Evolutionary conservation across 1,139 yeast species (phyloP).

Genomic region (Kurtzmaniella quercitrusa): DNA sequence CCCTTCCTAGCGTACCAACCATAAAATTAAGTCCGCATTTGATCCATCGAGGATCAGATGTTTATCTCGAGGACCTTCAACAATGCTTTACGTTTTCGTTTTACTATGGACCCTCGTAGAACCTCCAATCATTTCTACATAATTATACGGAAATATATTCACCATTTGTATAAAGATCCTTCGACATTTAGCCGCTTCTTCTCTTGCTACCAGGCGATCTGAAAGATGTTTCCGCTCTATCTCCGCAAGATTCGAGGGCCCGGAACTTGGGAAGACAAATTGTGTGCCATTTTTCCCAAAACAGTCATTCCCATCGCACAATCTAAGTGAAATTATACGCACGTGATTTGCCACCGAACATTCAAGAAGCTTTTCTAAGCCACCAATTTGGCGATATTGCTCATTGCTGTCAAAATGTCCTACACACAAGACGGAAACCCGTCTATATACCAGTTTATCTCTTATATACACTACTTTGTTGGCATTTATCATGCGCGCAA

Average conservation of each 20-base stretch:
- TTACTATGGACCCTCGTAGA: no score
- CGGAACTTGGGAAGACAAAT: neutral
- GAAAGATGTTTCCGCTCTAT: neutral
- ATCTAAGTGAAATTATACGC: neutral
- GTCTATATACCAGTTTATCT: neutral
- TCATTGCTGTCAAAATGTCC: neutral
- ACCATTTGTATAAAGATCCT: no score
- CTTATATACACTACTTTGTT: neutral
- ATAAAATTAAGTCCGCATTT: no score
- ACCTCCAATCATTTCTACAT: no score
- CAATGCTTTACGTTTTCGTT: no score
- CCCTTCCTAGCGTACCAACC: no score
- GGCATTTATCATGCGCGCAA: neutral
- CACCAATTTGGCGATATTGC: neutral
- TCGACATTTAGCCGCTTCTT: no score
- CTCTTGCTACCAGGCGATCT: no score
- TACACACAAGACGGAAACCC: neutral
- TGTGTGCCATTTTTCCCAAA: neutral
- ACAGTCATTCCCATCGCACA: neutral
- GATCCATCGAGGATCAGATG: no score
- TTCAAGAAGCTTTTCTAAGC: constrained; percentile 6
- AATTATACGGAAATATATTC: no score
- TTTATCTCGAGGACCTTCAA: no score
- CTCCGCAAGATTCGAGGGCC: neutral
- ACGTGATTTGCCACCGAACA: constrained; percentile 10